Conservation (phyloP, 1,284 basidiomycete species). For the Trichosporon inkin region DNA sequence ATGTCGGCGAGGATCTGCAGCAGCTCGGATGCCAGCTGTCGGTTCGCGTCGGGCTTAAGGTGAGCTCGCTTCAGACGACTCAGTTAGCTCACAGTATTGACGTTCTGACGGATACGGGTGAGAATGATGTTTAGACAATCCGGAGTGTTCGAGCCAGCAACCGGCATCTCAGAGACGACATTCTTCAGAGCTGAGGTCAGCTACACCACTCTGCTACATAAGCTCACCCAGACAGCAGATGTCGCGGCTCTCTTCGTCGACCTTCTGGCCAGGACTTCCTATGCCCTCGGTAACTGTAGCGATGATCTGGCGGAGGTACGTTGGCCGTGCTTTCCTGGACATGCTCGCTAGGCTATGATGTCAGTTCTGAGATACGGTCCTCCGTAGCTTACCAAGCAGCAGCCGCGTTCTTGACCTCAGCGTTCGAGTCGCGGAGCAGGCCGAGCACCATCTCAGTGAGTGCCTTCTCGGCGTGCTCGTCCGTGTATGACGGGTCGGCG, state of each 20-base stretch:
- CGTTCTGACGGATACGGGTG: conserved; percentile 58
- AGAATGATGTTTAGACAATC: conserved; percentile 10
- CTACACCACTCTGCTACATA: background rate
- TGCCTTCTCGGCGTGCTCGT: conserved; percentile 75
- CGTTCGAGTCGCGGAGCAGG: conserved; percentile 86
- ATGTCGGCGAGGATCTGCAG: conserved; percentile 87
- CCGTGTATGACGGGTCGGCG: conserved; percentile 53
- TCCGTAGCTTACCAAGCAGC: conserved; percentile 70
- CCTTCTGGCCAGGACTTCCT: conserved; percentile 27
- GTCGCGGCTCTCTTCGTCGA: conserved; percentile 59
- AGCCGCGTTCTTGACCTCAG: conserved; percentile 96
- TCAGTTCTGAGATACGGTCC: conserved; percentile 5
- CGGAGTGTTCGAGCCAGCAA: conserved; percentile 8
- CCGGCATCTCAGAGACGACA: conserved; percentile 73
- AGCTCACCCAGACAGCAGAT: conserved; percentile 81
- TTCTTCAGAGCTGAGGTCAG: conserved; percentile 74
- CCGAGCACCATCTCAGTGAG: conserved; percentile 73
- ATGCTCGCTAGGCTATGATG: conserved; percentile 34
- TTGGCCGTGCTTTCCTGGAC: conserved; percentile 33
- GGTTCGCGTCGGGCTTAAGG: conserved; percentile 56
- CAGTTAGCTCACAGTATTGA: conserved; percentile 47
- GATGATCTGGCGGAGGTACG: conserved; percentile 81
- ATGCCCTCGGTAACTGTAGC: conserved; percentile 55
- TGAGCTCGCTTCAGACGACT: conserved; percentile 20
- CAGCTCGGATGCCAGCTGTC: conserved; percentile 82